Conservation (phyloP, 352 stramenopile species). For the Globisporangium solare region DNA sequence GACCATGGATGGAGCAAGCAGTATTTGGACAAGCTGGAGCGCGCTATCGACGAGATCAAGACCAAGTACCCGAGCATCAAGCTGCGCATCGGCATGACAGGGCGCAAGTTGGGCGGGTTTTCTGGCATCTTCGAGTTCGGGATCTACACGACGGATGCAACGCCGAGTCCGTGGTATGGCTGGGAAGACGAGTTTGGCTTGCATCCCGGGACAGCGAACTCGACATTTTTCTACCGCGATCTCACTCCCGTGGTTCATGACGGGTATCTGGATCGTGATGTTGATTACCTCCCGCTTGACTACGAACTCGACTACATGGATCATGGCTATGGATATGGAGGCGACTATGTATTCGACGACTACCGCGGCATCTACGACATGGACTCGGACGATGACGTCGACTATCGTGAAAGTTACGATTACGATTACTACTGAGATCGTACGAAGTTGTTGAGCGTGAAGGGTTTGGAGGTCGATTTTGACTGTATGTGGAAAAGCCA, state of each 20-base stretch:
- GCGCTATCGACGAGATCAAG: conserved; percentile 17
- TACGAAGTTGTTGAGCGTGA: too few species aligned
- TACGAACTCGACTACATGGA: conserved; percentile 35
- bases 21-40: conserved; percentile 27
- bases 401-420: conserved; percentile 17
- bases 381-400: conserved; percentile 12
- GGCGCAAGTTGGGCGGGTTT: conserved; percentile 18
- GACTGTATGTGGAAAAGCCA: too few species aligned
- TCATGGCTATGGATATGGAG: conserved; percentile 13
- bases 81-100: conserved; percentile 17
- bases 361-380: conserved; percentile 5
- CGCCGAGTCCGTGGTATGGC: conserved; percentile 33
- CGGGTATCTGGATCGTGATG: conserved; percentile 18
- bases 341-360: conserved; percentile 10
- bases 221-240: conserved; percentile 18
- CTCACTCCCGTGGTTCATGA: neutral
- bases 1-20: conserved; percentile 29
- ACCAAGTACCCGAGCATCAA: conserved; percentile 19
- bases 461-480: too few species aligned
- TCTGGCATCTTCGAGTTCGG: conserved; percentile 32
- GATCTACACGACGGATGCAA: conserved; percentile 25
- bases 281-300: conserved; percentile 30
- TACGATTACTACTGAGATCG: conserved; percentile 18
- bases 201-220: neutral
- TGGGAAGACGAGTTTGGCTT: conserved; percentile 27